Evolutionary conservation across 2,329 filamentous ascomycete species (phyloP), one percentile per base, ranked within the genome.

Genomic region (Aspergillus piperis): DNA sequence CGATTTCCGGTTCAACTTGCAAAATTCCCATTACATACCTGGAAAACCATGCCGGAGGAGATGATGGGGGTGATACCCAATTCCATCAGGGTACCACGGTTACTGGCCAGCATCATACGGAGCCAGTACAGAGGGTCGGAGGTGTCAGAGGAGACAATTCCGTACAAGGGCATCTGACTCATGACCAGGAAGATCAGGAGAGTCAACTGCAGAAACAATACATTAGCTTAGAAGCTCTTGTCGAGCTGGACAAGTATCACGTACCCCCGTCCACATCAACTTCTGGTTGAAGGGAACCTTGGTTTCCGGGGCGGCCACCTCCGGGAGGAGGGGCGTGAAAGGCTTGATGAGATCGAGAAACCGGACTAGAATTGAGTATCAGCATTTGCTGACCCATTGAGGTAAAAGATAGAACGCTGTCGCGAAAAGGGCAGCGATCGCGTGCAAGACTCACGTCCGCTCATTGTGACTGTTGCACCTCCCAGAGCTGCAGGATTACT

Each of bases 261-360:
- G 71, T 80, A 84, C 82, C 78, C 90, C 91, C 68, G 91, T 95
- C 91, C 91, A 95, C 91, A 94, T 94, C 84, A 95, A 83, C 85
- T 94, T 93, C 82, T 98, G 95, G 86, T 98, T 96, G 89, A 99
- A 99, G 70, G 93, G 92, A 61, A 96, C 90, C 85, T 97, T 98
- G 79, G 93, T 96, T 84, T 99, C 95, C 71, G 95, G 95, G 76
- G 96, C 90, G 83, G 94, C 90, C 82, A 99, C 95, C 90, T 99
- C 95, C 77, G 95, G 95, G 80, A 99, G 91, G 87, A 98, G 92
- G 84, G 95, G 94, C 86, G 96, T 92, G 80, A 99, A 99, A 77
- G 95, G 95, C 84, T 99, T 99, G 84, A 99, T 95, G 80, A 98
- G 87, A 83, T 99, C 95, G 84, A 99, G 94, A 79, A 99, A 99